Evolutionary conservation across 345 rosid genomes (phyloP), one percentile per base, ranked within the genome.

Genomic region (Physaria fendleri): DNA sequence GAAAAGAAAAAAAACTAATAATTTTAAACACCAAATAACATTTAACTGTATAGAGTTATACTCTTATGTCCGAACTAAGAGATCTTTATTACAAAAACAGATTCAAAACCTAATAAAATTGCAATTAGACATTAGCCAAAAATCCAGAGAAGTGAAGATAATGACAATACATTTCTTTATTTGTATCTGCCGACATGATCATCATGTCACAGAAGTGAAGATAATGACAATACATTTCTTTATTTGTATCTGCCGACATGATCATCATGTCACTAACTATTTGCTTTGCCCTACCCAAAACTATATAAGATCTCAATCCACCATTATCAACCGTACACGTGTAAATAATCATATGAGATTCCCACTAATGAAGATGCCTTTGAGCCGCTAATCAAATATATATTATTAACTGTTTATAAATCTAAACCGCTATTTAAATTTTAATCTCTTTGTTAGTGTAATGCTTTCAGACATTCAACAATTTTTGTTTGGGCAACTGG

Each of bases 161-260:
- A 15, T 34, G 40, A 14, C 46, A 8, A 65, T 46, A 27, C 56
- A 18, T 28, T 28, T n/a, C n/a, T 6, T 37, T 47, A 57, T 28
- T 22, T 48, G 58, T 29, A 56, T 28, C 28, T 56, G 52, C 59
- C 65, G 59, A 66, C 71, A 66, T 22, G 15, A 22, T 43, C 48
- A 57, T 54, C 13, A 5, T 35, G 32, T 25, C 57, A 21, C 20
- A n/a, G 14, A 49, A 27, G 66, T 24, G 13, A 35, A 37, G 44
- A 54, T 44, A 25, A 15, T 34, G 40, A 14, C 46, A 8, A 65
- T 46, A 27, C 56, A 18, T 28, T 28, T n/a, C n/a, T 6, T 37
- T 47, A 57, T 28, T 22, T 48, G 58, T 29, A 56, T 28, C 28
- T 56, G 52, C 59, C 65, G 59, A 66, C 71, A 66, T 22, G 15